phyloP scores from a whole-genome alignment of 2,329 filamentous ascomycete species.

The Colletotrichum musae region DNA sequence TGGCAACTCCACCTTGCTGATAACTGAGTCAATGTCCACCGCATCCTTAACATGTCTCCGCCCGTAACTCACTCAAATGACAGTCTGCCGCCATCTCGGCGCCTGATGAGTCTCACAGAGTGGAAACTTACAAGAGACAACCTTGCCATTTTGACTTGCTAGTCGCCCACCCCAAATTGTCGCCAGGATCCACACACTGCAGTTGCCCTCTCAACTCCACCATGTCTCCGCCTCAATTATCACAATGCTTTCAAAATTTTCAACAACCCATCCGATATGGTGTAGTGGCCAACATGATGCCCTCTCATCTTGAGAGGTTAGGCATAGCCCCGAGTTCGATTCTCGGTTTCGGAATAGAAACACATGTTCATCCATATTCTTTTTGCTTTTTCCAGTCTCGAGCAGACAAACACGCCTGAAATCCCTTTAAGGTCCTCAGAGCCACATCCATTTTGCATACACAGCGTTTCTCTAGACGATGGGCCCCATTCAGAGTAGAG shows the following conservation, averaged over 20 bases:
- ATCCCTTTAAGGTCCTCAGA: too few species aligned
- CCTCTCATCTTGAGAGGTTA: slow-evolving; percentile 37
- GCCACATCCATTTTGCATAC: background rate
- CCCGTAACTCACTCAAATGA: too few species aligned
- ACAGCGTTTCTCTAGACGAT: too few species aligned
- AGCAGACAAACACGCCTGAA: too few species aligned
- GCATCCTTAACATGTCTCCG: too few species aligned
- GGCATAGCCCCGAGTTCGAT: slow-evolving; percentile 40
- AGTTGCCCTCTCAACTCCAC: slow-evolving; percentile 9
- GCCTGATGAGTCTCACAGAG: too few species aligned
- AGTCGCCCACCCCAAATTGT: background rate
- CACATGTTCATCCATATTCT: background rate
- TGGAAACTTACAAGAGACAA: background rate
- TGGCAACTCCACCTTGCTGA: too few species aligned
- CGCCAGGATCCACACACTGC: background rate
- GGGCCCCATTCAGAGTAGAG: background rate
- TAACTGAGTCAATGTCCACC: too few species aligned
- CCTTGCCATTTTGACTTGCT: background rate
- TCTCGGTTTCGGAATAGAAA: slow-evolving; percentile 30
- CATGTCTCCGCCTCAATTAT: background rate
- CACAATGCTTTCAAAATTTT: background rate
- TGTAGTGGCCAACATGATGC: slow-evolving; percentile 39
- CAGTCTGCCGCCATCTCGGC: too few species aligned
- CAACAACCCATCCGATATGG: slow-evolving; percentile 29
- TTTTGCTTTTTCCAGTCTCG: background rate